Evolutionary conservation across 306 rosid genomes (phyloP).

Genomic region (Pyrus betulifolia): DNA sequence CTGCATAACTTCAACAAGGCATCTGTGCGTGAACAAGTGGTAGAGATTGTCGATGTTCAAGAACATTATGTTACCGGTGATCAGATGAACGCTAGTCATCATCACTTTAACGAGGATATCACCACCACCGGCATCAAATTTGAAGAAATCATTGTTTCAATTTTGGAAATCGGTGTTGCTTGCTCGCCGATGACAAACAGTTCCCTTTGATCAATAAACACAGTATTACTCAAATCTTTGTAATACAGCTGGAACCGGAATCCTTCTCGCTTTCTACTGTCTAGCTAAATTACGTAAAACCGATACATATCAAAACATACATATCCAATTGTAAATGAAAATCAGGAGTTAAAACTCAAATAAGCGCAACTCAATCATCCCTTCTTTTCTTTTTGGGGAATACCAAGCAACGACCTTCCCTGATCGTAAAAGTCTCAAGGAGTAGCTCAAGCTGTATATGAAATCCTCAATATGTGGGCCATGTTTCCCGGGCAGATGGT

Average conservation of each 20-base stretch:
- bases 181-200: neutral
- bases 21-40: too few species aligned
- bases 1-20: too few species aligned
- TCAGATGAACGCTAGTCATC: neutral
- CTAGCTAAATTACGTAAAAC: neutral
- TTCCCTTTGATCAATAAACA: too few species aligned
- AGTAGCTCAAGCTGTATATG: slow-evolving; percentile 74
- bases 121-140: neutral
- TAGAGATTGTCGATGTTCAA: too few species aligned
- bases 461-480: slow-evolving; percentile 64
- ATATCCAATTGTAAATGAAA: neutral
- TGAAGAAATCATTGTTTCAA: neutral
- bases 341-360: slow-evolving; percentile 46
- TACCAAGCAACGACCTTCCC: slow-evolving; percentile 91
- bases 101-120: neutral
- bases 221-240: neutral
- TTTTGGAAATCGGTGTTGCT: neutral
- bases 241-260: neutral
- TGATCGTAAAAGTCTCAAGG: slow-evolving; percentile 45
- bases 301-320: slow-evolving; percentile 1
- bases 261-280: neutral
- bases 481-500: slow-evolving; percentile 30
- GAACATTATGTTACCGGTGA: too few species aligned
- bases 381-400: slow-evolving; percentile 83
- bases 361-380: slow-evolving; percentile 79